A percentile compares a stretch with the other conserved stretches of the same genome.
These are phyloP conservation scores for Cadophora luteo-olivacea DNA, from an alignment of 2,329 filamentous ascomycete species.

Conservation along the genomic window DNA sequence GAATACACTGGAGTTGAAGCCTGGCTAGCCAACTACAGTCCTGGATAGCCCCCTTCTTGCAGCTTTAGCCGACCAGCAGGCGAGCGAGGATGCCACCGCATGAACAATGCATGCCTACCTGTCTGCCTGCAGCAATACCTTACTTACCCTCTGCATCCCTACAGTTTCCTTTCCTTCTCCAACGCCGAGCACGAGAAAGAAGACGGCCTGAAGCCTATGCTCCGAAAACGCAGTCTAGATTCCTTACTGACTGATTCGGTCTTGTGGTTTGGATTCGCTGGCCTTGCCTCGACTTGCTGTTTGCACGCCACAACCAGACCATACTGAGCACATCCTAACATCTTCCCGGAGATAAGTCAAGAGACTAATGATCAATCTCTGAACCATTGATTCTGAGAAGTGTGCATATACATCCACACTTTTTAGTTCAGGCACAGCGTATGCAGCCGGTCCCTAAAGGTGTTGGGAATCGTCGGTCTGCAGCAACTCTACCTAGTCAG, in stretches of 20 bases:
- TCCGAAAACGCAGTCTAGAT: constrained; percentile 12
- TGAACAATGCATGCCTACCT: constrained; percentile 8
- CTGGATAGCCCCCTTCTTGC: not conserved
- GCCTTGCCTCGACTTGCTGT: not conserved
- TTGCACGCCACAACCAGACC: not conserved
- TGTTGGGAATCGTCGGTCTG: constrained; percentile 18
- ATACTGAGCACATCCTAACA: not conserved
- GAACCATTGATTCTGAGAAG: not conserved
- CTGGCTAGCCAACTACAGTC: constrained; percentile 3
- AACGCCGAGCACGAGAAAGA: not conserved
- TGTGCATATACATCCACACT: constrained; percentile 22
- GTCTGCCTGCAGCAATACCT: constrained; percentile 11
- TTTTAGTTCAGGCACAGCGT: constrained; percentile 30
- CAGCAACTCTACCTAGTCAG: not conserved
- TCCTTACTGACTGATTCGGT: not conserved
- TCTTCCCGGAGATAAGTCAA: not conserved
- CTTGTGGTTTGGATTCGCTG: not conserved
- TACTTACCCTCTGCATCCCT: constrained; percentile 8
- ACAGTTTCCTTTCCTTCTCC: not conserved
- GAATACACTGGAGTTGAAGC: not conserved
- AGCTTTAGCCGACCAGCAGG: constrained; percentile 10
- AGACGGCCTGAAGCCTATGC: not conserved
- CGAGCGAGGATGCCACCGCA: constrained; percentile 12
- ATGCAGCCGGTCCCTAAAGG: constrained; percentile 24
- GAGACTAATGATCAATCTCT: not conserved